These are phyloP conservation scores for Helenozyma rhizophorensis DNA, from an alignment of 805 yeast species.

Conservation along the genomic window DNA sequence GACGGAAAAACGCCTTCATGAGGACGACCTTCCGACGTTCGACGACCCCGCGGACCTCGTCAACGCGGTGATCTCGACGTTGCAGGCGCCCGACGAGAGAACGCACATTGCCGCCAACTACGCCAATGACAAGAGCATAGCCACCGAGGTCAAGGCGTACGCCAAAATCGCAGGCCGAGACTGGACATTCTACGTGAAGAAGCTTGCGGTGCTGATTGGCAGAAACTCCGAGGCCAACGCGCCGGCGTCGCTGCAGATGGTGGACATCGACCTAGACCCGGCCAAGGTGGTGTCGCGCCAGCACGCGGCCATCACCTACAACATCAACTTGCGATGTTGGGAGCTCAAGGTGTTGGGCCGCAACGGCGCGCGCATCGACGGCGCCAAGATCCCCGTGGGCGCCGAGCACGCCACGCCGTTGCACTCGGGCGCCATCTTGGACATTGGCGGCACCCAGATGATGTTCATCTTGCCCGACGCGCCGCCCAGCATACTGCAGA, in stretches of 20 bases:
- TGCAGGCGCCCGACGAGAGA: slow-evolving; percentile 64
- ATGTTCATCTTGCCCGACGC: slow-evolving; percentile 96
- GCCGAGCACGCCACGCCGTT: slow-evolving; percentile 50
- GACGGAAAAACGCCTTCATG: slow-evolving; percentile 8
- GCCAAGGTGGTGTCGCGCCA: slow-evolving; percentile 93
- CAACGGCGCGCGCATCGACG: slow-evolving; percentile 91
- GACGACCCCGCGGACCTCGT: slow-evolving; percentile 63
- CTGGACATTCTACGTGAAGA: slow-evolving; percentile 93
- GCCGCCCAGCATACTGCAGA: slow-evolving; percentile 60
- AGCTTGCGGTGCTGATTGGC: slow-evolving; percentile 75
- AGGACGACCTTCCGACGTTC: slow-evolving; percentile 33
- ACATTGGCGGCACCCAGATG: slow-evolving; percentile 97
- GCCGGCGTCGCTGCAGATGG: slow-evolving; percentile 22
- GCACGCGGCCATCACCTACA: slow-evolving; percentile 83
- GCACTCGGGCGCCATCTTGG: slow-evolving; percentile 84
- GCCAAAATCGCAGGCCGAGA: slow-evolving; percentile 90
- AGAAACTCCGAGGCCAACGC: slow-evolving; percentile 56
- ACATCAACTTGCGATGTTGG: slow-evolving; percentile 75
- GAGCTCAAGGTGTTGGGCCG: slow-evolving; percentile 79
- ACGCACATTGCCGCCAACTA: slow-evolving; percentile 71
- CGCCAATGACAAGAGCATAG: slow-evolving; percentile 67
- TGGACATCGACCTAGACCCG: slow-evolving; percentile 92
- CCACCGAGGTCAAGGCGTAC: slow-evolving; percentile 90
- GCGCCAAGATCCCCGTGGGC: slow-evolving; percentile 50
- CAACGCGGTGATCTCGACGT: slow-evolving; percentile 67